A percentile compares a stretch with the other conserved stretches of the same genome.
phyloP scores from a whole-genome alignment of 805 yeast species.

The Candida glaebosa region DNA sequence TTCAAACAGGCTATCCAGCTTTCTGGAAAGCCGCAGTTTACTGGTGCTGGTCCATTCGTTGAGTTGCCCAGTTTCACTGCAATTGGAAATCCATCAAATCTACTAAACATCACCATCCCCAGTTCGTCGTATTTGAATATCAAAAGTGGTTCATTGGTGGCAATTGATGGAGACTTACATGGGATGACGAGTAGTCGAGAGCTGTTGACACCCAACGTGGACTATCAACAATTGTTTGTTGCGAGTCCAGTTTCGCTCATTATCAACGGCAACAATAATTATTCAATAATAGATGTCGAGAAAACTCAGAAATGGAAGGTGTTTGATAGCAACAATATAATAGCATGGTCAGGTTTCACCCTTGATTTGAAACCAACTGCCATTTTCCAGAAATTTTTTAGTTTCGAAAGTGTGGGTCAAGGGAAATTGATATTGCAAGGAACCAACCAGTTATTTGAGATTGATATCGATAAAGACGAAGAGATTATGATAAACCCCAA shows the following conservation, averaged over 20 bases:
- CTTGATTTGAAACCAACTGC: conserved; percentile 18
- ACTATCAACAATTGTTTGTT: conserved; percentile 12
- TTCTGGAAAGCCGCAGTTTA: conserved; percentile 10
- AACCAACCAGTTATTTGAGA: conserved; percentile 35
- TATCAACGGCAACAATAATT: conserved; percentile 34
- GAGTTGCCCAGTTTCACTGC: conserved; percentile 42
- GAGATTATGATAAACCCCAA: conserved; percentile 35
- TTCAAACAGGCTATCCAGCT: not conserved
- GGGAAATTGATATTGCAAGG: conserved; percentile 41
- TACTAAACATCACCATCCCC: conserved; percentile 44
- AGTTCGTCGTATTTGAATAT: conserved; percentile 35
- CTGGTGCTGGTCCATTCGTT: conserved; percentile 46
- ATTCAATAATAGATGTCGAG: conserved; percentile 33
- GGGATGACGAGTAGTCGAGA: conserved; percentile 16
- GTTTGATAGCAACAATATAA: conserved; percentile 29
- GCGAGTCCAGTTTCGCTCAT: conserved; percentile 18
- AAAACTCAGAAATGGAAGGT: conserved; percentile 42
- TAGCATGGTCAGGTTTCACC: conserved; percentile 48
- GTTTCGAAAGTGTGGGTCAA: conserved; percentile 30
- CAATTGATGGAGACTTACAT: conserved; percentile 40
- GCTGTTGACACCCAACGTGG: conserved; percentile 2
- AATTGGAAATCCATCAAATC: conserved; percentile 34
- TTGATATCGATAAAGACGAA: conserved; percentile 34
- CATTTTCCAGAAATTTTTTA: conserved; percentile 17
- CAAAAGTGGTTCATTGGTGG: conserved; percentile 38